Evolutionary conservation across 2,329 filamentous ascomycete species (phyloP).

Genomic region (Trichoderma sp.): DNA sequence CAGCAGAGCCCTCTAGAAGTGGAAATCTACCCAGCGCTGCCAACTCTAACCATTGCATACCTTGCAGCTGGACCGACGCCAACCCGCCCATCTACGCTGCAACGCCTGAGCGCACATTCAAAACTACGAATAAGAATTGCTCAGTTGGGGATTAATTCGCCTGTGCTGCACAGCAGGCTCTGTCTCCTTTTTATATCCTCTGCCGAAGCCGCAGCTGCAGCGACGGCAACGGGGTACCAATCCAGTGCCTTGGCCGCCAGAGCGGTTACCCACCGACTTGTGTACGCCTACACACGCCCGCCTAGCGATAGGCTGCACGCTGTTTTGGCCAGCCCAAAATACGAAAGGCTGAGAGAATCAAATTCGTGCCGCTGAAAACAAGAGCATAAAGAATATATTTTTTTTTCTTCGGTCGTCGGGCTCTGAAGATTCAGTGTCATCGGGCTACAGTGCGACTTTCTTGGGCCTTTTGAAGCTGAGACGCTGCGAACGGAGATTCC

Average conservation of each 20-base stretch:
- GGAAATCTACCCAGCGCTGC: constrained; percentile 31
- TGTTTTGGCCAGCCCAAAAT: neutral
- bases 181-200: neutral
- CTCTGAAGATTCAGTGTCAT: neutral
- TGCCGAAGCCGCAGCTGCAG: constrained; percentile 11
- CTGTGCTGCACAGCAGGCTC: neutral
- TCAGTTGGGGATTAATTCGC: neutral
- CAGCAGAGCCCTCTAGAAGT: constrained; percentile 25
- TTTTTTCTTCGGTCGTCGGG: neutral
- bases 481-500: neutral
- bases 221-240: constrained; percentile 3
- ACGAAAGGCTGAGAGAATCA: neutral
- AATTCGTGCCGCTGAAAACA: neutral
- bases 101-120: constrained; percentile 19
- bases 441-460: neutral
- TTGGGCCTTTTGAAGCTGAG: neutral
- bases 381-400: neutral
- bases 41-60: constrained; percentile 41
- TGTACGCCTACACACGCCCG: constrained; percentile 14
- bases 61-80: constrained; percentile 26
- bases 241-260: constrained; percentile 1
- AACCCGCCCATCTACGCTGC: constrained; percentile 18
- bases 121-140: constrained; percentile 6
- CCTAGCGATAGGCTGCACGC: constrained; percentile 5
- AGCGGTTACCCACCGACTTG: constrained; percentile 19